Conservation (phyloP, 2,329 filamentous ascomycete species). For the Annulohypoxylon truncatum region DNA sequence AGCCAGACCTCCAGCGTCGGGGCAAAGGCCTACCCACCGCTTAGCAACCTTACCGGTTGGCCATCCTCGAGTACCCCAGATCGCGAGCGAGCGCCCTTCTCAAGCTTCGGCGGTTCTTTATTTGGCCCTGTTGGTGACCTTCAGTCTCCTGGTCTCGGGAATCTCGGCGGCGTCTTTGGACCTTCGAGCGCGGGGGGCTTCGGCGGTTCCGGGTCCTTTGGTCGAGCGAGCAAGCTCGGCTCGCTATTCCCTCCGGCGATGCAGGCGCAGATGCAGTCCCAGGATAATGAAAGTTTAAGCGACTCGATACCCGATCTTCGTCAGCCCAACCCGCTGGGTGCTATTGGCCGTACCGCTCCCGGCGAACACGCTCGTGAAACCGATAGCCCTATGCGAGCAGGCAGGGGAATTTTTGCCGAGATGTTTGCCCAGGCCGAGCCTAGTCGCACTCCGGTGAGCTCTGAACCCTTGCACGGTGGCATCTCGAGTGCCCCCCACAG, state of each 20-base stretch:
- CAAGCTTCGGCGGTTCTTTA: conserved; percentile 81
- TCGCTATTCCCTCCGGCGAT: conserved; percentile 89
- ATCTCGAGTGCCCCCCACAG: conserved; percentile 47
- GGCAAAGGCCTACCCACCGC: conserved; percentile 75
- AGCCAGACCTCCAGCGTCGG: conserved; percentile 93
- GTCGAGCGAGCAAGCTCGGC: conserved; percentile 83
- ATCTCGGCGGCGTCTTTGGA: conserved; percentile 77
- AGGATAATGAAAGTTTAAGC: conserved; percentile 71
- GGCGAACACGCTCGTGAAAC: conserved; percentile 65
- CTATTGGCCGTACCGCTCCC: conserved; percentile 73
- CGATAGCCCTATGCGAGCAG: conserved; percentile 68
- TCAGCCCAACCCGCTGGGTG: conserved; percentile 71
- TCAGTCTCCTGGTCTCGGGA: conserved; percentile 77
- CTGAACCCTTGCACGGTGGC: conserved; percentile 47
- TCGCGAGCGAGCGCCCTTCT: conserved; percentile 66
- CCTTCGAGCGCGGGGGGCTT: conserved; percentile 65
- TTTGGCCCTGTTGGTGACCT: conserved; percentile 83
- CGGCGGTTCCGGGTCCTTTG: conserved; percentile 72
- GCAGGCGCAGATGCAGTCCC: conserved; percentile 88
- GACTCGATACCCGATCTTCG: conserved; percentile 70
- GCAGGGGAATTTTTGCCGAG: conserved; percentile 68
- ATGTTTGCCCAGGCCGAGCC: conserved; percentile 58
- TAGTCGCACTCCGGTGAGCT: conserved; percentile 49
- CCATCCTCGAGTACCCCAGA: conserved; percentile 75
- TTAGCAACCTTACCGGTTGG: conserved; percentile 73